Evolutionary conservation across 139 green algal genomes (phyloP).

Genomic region (Chlamydomonas eustigma): DNA sequence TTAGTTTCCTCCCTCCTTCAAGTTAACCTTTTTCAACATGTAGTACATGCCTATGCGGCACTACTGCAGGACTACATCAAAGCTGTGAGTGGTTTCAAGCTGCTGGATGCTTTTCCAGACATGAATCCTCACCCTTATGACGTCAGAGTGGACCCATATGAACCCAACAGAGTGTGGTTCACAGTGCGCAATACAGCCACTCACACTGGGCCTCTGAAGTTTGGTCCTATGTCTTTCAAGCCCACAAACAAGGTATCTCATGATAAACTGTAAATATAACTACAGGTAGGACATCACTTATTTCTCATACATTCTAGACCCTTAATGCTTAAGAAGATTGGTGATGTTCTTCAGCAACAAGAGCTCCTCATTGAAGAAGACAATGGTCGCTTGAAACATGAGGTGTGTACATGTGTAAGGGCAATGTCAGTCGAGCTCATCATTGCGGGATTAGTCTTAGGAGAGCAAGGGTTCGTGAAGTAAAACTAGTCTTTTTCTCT

Average conservation of each 20-base stretch:
- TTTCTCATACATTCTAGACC: no score
- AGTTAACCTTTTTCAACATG: no score
- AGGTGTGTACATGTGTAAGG: no score
- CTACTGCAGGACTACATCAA: slow-evolving; percentile 35
- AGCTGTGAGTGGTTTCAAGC: slow-evolving; percentile 47
- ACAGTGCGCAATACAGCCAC: slow-evolving; percentile 43
- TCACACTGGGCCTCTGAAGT: slow-evolving; percentile 51
- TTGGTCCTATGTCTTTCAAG: slow-evolving; percentile 32
- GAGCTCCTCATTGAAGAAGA: background rate
- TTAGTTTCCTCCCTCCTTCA: no score
- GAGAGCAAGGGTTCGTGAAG: no score
- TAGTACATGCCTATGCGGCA: background rate
- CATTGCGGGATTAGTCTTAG: no score
- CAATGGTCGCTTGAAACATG: no score
- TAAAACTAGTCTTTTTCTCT: no score
- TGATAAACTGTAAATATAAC: background rate
- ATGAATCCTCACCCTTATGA: slow-evolving; percentile 45
- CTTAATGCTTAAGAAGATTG: no score
- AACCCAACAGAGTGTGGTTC: slow-evolving; percentile 71
- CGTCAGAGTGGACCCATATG: slow-evolving; percentile 57
- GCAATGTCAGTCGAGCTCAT: no score
- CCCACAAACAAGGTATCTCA: slow-evolving; percentile 35
- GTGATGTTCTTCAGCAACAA: background rate
- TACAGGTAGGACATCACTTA: no score
- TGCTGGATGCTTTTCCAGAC: slow-evolving; percentile 52